Evolutionary conservation across 441 rosid genomes (phyloP), one percentile per base, ranked within the genome.

Genomic region (Gossypium davidsonii): DNA sequence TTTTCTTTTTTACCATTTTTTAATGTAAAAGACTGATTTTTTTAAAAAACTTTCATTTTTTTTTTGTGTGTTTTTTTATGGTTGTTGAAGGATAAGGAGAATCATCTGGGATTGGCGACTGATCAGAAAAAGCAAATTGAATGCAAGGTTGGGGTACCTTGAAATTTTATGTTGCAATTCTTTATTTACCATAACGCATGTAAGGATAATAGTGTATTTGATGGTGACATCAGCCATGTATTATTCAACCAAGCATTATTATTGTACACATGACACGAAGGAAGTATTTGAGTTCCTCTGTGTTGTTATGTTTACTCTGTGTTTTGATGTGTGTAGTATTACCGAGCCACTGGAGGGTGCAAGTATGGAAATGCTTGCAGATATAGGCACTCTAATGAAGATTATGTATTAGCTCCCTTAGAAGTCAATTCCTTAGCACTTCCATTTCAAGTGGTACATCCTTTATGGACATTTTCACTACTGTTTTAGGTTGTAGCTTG

Each of bases 31-130:
- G 18, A 44, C 39, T 34, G 21, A 18, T 65, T 71, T 18, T 8
- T 9, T 14, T 28, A 4, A 28, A 28, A 28, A 0, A 31, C 6
- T 21, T 31, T 55, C 20, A 25, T 42, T 42, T 42, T 64, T 0
- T 2, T 0, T 31, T 17, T 25, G 3, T 37, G 21, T 58, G 44
- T 66, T 10, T 68, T 26, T 18, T 39, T 3, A 11, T 25, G 17
- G n/a, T 52, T 56, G 14, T 48, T 59, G 70, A 67, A 70, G 79
- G 81, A 51, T 17, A 52, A 37, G 62, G 76, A 77, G 76, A 75
- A 51, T 39, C 46, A 75, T 20, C 61, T 63, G 62, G 79, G 64
- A 58, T 67, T 52, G 70, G 34, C 64, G 52, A 20, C 21, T 59
- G 66, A 46, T 65, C 70, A 70, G 25, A 58, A 25, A 42, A 49